Evolutionary conservation across 2,329 filamentous ascomycete genomes (phyloP).

Genomic region (Curvularia verruculosa): DNA sequence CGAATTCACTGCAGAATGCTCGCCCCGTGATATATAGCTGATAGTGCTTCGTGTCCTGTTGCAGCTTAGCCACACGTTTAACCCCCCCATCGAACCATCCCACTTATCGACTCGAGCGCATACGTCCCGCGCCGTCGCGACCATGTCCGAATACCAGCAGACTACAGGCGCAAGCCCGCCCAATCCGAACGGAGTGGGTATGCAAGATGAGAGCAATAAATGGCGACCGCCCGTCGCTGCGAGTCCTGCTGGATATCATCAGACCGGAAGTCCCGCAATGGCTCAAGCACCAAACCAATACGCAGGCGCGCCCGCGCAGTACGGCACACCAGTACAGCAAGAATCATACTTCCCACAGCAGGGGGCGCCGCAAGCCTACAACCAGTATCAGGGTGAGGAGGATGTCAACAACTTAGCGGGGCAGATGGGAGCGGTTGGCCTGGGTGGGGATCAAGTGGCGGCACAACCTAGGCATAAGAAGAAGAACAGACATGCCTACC

Average conservation of each 20-base stretch:
- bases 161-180: conserved; percentile 40
- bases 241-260: conserved; percentile 53
- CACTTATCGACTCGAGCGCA: conserved; percentile 19
- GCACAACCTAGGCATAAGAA: conserved; percentile 70
- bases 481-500: conserved; percentile 93
- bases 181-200: conserved; percentile 36
- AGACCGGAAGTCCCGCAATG: conserved; percentile 45
- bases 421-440: conserved; percentile 37
- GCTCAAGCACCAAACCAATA: conserved; percentile 42
- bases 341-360: conserved; percentile 53
- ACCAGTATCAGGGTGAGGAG: conserved; percentile 34
- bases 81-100: conserved; percentile 21
- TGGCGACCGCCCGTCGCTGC: conserved; percentile 53
- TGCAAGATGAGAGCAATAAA: conserved; percentile 40
- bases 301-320: conserved; percentile 35
- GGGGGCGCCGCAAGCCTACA: conserved; percentile 28
- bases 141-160: conserved; percentile 49
- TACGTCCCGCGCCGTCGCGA: conserved; percentile 32
- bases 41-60: conserved; percentile 16
- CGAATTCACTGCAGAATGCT: conserved; percentile 16
- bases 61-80: conserved; percentile 22
- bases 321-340: conserved; percentile 37
- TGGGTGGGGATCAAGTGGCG: conserved; percentile 49
- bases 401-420: conserved; percentile 42
- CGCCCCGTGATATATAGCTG: conserved; percentile 30